These are phyloP conservation scores for Pleurotus eryngii DNA, from an alignment of 768 basidiomycete genomes.

Conservation along the genomic window DNA sequence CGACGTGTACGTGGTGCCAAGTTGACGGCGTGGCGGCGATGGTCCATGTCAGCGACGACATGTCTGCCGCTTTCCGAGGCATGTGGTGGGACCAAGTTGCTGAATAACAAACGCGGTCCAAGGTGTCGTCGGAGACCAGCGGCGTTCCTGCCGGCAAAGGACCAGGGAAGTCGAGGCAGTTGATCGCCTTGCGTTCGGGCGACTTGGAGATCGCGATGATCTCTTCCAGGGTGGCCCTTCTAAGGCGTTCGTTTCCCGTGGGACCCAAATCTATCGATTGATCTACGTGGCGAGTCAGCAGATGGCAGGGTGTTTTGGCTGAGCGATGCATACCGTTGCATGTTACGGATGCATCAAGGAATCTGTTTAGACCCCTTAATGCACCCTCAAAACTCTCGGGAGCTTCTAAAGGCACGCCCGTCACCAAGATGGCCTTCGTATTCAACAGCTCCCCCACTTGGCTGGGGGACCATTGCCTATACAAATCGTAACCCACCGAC, in stretches of 20 bases:
- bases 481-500: too few relatives aligned
- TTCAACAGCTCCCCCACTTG: too few relatives aligned
- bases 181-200: background rate
- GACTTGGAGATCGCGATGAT: background rate
- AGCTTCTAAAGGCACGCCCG: background rate
- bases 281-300: background rate
- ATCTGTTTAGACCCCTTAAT: background rate
- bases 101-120: background rate
- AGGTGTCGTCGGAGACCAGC: background rate
- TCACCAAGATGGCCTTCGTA: slow-evolving; percentile 2
- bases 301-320: background rate
- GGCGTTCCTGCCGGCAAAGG: background rate
- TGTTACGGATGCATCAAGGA: background rate
- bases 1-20: slow-evolving; percentile 1
- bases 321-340: background rate
- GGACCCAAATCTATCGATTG: background rate
- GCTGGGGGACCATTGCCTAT: too few relatives aligned
- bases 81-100: background rate
- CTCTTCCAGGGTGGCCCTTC: background rate
- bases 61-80: background rate
- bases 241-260: background rate
- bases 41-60: background rate
- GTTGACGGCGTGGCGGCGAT: background rate
- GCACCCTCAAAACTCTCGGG: background rate
- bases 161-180: background rate